Evolutionary conservation across 108 stramenopile species (phyloP), one percentile per base, ranked within the genome.

Genomic region (Fistulifera pelliculosa): DNA sequence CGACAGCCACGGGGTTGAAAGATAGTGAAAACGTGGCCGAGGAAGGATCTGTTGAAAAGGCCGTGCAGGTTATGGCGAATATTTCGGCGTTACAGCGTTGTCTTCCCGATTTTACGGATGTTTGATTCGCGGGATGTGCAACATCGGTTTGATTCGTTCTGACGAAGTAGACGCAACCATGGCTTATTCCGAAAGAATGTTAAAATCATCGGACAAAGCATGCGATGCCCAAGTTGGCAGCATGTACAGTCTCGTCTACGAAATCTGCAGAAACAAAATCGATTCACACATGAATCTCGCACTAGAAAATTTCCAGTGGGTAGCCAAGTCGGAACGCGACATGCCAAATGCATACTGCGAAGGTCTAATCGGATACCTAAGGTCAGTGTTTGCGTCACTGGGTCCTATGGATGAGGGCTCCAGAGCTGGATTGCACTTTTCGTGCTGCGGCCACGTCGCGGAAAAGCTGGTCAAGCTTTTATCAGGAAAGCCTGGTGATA

Each of bases 371-470:
- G 86, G 84, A 42, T 88, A 87, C 56, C 73, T 93, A 69, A 65
- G 87, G 52, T 60, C 66, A 25, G 81, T 85, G 0, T 93, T 93
- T 62, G 69, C 66, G 44, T 75, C 79, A 10, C 64, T 93, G 13
- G 86, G 87, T n/a, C 80, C 87, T 10, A 88, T 93, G 85, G 87
- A 88, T 59, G 91, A 93, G 60, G 91, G 91, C 21, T 93, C 91
- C 0, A 41, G 85, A 44, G 80, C 80, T 41, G 91, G 91, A 38
- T 62, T 93, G 35, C 91, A 93, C 58, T 93, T 93, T 54, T 89
- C 87, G n/a, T 89, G 87, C 41, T 93, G 87, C 65, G 91, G 91
- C 27, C 91, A 93, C 54, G 80, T 93, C 1, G 71, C 85, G 10
- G 91, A 93, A 38, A 84, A 87, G 5, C 54, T 93, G 17, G 91